These are phyloP conservation scores for Penicillium argentinense DNA, from an alignment of 495 filamentous ascomycete species.

Conservation along the genomic window DNA sequence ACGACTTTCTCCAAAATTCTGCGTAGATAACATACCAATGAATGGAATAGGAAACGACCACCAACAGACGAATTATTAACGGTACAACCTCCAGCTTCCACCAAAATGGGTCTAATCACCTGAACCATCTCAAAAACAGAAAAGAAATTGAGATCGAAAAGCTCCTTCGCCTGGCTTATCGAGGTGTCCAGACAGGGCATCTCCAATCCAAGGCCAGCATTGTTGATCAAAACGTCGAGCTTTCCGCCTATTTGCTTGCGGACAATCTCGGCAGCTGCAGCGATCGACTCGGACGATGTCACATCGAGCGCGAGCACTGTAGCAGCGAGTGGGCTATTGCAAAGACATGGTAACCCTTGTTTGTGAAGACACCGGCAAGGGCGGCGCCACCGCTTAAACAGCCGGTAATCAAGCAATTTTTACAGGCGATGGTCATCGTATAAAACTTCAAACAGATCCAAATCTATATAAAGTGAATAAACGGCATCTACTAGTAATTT, in stretches of 20 bases:
- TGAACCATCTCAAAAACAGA: constrained; percentile 16
- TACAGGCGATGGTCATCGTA: not conserved
- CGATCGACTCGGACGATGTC: constrained; percentile 28
- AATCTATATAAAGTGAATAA: too few relatives aligned
- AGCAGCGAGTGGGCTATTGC: constrained; percentile 38
- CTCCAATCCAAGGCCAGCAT: constrained; percentile 23
- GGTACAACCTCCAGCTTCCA: constrained; percentile 7
- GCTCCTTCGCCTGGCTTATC: constrained; percentile 21
- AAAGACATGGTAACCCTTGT: constrained; percentile 39
- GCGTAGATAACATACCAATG: constrained; percentile 35
- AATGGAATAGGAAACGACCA: constrained; percentile 43
- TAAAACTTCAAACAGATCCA: too few relatives aligned
- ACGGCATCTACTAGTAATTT: too few relatives aligned
- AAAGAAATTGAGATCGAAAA: constrained; percentile 34
- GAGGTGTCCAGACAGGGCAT: constrained; percentile 30
- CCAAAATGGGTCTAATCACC: constrained; percentile 8
- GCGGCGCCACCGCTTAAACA: constrained; percentile 26
- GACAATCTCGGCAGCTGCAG: constrained; percentile 10
- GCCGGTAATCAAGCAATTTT: constrained; percentile 7
- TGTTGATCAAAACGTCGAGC: constrained; percentile 34
- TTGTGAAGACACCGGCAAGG: constrained; percentile 32
- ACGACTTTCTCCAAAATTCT: too few relatives aligned
- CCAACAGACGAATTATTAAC: constrained; percentile 44
- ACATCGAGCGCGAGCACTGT: constrained; percentile 31
- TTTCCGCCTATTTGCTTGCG: constrained; percentile 4